Conservation (phyloP, 2,329 filamentous ascomycete species). For the Trichoderma guizhouense region DNA sequence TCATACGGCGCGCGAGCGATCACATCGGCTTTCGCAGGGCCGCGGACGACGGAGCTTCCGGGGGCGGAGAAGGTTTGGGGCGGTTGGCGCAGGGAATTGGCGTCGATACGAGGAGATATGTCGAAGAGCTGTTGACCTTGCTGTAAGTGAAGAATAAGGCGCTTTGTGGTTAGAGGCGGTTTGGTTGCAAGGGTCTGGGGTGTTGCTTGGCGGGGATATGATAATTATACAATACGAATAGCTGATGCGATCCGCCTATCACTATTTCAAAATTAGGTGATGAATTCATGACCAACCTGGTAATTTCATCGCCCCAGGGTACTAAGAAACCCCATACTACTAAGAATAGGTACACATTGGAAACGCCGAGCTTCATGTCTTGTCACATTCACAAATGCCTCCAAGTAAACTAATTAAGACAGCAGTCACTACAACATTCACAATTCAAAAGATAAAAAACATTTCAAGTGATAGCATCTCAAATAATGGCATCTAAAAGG, state of each 20-base stretch:
- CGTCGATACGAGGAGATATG: slow-evolving; percentile 71
- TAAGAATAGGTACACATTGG: neutral
- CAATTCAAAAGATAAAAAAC: neutral
- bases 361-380: no score
- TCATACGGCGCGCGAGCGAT: slow-evolving; percentile 59
- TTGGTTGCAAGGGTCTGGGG: neutral
- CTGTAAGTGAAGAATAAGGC: slow-evolving; percentile 23
- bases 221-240: neutral
- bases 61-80: slow-evolving; percentile 54
- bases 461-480: neutral
- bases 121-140: slow-evolving; percentile 68
- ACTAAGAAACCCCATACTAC: no score
- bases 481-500: slow-evolving; percentile 4
- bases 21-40: slow-evolving; percentile 41
- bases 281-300: neutral
- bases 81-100: slow-evolving; percentile 70
- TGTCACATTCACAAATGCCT: neutral
- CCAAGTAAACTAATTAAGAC: neutral
- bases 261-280: neutral
- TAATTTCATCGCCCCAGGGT: neutral
- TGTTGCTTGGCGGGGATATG: neutral
- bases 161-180: neutral
- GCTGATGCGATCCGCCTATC: neutral
- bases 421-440: neutral
- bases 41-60: slow-evolving; percentile 35